Base-by-base conservation (phyloP, 208 protist species). In the Sergeia podlipaevii region DNA sequence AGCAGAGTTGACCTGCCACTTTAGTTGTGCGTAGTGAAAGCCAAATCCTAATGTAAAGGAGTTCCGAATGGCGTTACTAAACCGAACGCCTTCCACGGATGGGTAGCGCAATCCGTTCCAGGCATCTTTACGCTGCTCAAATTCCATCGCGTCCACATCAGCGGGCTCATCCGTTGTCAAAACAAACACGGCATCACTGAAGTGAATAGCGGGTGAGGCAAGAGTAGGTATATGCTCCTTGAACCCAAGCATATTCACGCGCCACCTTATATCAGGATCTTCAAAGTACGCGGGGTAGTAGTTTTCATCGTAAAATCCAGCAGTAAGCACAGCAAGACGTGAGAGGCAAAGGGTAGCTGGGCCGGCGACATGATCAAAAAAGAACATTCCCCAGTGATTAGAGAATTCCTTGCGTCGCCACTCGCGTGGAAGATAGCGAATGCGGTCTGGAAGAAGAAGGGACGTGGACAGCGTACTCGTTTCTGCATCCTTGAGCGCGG, bases 221-320 rank as follows among this genome's bases (percentile, higher is more conserved):
- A n/a, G n/a, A n/a, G n/a, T n/a, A n/a, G n/a, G n/a, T n/a, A n/a
- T n/a, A 21, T 47, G 1, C 38, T 64, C 50, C 2, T 4, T 24
- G 20, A 87, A 80, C 24, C 71, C 74, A 13, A 77, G 57, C n/a
- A 66, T 20, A 6, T 37, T 7, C 11, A 66, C 46, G 17, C 74
- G 67, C 54, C 46, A 69, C 21, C 60, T 59, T 37, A 53, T 68
- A 65, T 87, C 74, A 1, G 54, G 59, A 33, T 80, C 70, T 4
- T 86, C 78, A 52, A 70, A 65, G 41, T 70, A 62, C 24, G 47
- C 57, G 27, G 74, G 70, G 23, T 69, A 82, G 41, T 68, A 72
- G 34, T 82, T 86, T 27, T 86, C 74, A 47, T 86, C 74, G 30
- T 79, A 74, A 60, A 69, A 80, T 27, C 70, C 79, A 6, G 69